A percentile compares a stretch with the other conserved stretches of the same genome.
phyloP scores from a whole-genome alignment of 73 alveolate species.

The Tetrahymena elliotti region DNA sequence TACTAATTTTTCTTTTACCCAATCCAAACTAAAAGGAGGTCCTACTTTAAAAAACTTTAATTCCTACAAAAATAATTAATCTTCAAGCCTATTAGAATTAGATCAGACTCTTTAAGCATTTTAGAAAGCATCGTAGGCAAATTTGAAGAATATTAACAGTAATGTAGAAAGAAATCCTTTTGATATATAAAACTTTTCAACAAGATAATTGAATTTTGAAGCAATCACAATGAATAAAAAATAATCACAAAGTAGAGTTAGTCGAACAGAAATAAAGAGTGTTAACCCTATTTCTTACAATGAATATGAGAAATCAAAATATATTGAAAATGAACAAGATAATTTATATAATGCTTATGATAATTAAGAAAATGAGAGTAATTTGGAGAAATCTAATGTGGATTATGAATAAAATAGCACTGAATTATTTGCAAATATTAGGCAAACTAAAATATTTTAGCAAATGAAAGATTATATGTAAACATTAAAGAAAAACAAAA shows the following conservation, averaged over 20 bases:
- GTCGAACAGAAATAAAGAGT: not conserved
- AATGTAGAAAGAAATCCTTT: not conserved
- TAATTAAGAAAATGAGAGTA: not conserved
- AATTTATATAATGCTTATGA: not conserved
- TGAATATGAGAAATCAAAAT: not conserved
- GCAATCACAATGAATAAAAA: not conserved
- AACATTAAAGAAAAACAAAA: not conserved
- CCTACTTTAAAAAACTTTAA: not conserved
- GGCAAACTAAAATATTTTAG: not conserved
- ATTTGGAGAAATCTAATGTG: not conserved
- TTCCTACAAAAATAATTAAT: not conserved
- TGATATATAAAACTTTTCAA: not conserved
- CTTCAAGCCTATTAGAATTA: not conserved
- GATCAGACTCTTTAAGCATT: not conserved
- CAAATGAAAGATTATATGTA: not conserved
- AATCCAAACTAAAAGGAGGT: not conserved
- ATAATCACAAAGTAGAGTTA: not conserved
- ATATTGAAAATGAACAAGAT: not conserved
- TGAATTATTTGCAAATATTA: not conserved
- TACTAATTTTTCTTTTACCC: not conserved
- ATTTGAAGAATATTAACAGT: not conserved
- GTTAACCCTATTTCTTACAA: not conserved
- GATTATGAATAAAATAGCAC: not conserved
- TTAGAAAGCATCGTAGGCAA: not conserved
- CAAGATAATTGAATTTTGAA: not conserved